phyloP scores from a whole-genome alignment of 108 stramenopile genomes.

The Skeletonema menzelii region DNA sequence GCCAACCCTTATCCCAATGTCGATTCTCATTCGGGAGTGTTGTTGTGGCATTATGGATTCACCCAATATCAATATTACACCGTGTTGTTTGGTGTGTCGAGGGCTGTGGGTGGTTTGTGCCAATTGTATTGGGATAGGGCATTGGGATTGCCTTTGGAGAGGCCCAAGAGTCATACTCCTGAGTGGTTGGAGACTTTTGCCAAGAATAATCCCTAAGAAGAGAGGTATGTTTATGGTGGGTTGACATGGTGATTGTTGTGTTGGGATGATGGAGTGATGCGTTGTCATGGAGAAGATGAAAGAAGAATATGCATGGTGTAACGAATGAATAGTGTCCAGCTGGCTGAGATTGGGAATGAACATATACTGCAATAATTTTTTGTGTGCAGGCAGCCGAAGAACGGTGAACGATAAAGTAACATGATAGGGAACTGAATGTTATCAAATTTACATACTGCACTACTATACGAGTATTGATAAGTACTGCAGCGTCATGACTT shows the following conservation, averaged over 20 bases:
- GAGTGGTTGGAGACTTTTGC: conserved; percentile 94
- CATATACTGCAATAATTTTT: too few species aligned
- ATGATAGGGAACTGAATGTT: too few species aligned
- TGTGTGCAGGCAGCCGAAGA: too few species aligned
- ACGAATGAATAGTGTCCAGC: too few species aligned
- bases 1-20: conserved; percentile 99
- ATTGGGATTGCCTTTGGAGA: conserved; percentile 96
- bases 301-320: too few species aligned
- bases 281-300: too few species aligned
- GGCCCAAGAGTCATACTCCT: conserved; percentile 98
- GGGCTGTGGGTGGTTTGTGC: conserved; percentile 96
- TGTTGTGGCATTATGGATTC: conserved; percentile 99
- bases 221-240: neutral
- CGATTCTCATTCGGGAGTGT: conserved; percentile 97
- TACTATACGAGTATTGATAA: too few species aligned
- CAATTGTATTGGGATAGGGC: conserved; percentile 99
- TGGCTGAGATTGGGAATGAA: too few species aligned
- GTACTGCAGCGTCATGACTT: too few species aligned
- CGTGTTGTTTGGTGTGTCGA: conserved; percentile 98
- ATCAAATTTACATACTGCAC: too few species aligned
- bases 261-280: too few species aligned
- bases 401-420: too few species aligned
- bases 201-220: conserved; percentile 36
- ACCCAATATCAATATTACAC: conserved; percentile 99
- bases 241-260: neutral